Evolutionary conservation across 2,329 filamentous ascomycete genomes (phyloP).

Genomic region (Xylaria sp.): DNA sequence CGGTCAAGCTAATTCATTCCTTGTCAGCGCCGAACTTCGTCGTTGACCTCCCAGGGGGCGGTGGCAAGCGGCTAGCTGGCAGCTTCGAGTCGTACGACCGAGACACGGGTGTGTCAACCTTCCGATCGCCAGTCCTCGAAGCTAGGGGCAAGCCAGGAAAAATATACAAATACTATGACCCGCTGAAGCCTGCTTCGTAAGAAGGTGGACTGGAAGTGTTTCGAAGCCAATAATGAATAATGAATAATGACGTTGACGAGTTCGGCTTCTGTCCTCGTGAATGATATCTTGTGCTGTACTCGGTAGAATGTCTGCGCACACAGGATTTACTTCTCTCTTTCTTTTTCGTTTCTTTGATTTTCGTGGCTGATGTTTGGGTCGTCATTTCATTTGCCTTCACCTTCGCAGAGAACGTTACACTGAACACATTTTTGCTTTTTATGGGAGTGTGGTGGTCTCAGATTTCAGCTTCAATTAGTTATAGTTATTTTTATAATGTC

Average conservation of each 20-base stretch:
- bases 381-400: background rate
- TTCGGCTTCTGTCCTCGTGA: background rate
- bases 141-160: slow-evolving; percentile 56
- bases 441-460: background rate
- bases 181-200: slow-evolving; percentile 44
- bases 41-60: slow-evolving; percentile 70
- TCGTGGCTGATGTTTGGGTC: background rate
- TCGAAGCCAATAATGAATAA: background rate
- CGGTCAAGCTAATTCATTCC: background rate
- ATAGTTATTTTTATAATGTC: background rate
- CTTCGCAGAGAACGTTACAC: background rate
- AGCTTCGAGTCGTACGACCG: slow-evolving; percentile 64
- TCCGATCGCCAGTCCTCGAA: slow-evolving; percentile 64
- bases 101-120: slow-evolving; percentile 63
- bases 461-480: background rate
- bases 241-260: background rate
- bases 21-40: slow-evolving; percentile 64
- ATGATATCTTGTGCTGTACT: background rate
- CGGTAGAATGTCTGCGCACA: background rate
- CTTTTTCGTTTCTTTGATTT: background rate
- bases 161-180: slow-evolving; percentile 68
- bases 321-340: background rate
- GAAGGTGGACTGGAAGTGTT: background rate
- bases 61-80: slow-evolving; percentile 69
- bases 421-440: slow-evolving; percentile 2